Evolutionary conservation across 2,329 filamentous ascomycete species (phyloP).

Genomic region (Fusarium albosuccineum): DNA sequence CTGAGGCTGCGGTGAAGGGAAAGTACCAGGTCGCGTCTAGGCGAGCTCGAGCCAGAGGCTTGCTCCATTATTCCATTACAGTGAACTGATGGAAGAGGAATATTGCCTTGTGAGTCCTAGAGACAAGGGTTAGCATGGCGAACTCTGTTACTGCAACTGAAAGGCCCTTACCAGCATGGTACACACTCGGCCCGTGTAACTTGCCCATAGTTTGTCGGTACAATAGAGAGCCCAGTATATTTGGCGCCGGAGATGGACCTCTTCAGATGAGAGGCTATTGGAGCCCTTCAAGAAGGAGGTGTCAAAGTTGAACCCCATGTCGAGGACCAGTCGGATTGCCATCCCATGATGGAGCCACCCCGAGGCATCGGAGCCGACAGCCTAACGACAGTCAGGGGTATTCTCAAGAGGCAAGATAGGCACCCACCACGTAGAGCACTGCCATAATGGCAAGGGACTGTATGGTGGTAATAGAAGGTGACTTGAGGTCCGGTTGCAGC

Average conservation of each 20-base stretch:
- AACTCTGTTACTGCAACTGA: not conserved
- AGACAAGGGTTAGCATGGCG: not conserved
- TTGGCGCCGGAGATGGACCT: slow-evolving; percentile 5
- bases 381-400: not conserved
- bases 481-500: not conserved
- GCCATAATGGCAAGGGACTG: not conserved
- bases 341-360: not conserved
- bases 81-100: not conserved
- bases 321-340: not conserved
- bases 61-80: no score
- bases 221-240: slow-evolving; percentile 19
- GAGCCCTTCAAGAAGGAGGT: not conserved
- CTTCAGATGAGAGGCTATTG: not conserved
- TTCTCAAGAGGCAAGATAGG: no score
- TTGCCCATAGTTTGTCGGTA: slow-evolving; percentile 17
- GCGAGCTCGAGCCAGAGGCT: not conserved
- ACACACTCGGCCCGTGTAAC: slow-evolving; percentile 21
- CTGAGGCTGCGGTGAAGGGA: not conserved
- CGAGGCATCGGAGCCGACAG: not conserved
- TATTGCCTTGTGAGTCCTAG: not conserved
- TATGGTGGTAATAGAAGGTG: not conserved
- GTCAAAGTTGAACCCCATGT: not conserved
- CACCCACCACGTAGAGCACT: not conserved
- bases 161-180: slow-evolving; percentile 16
- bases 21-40: not conserved